Evolutionary conservation across 768 basidiomycete genomes (phyloP).

Genomic region (Suillus subluteus): DNA sequence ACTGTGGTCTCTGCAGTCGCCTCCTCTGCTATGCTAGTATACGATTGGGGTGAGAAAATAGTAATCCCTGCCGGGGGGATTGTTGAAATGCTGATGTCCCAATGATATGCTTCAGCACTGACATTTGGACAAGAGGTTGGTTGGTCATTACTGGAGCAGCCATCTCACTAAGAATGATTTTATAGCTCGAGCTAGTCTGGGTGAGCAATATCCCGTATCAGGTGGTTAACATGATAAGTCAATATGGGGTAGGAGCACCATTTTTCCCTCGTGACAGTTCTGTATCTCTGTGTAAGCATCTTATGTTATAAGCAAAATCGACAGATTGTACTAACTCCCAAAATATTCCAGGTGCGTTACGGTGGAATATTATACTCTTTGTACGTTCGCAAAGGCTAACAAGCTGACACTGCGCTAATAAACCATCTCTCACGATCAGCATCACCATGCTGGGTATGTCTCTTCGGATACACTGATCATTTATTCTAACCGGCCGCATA

Average conservation of each 20-base stretch:
- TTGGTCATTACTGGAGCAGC: neutral
- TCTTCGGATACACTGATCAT: neutral
- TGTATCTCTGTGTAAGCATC: neutral
- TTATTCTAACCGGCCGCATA: neutral
- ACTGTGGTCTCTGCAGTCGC: neutral
- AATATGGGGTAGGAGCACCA: neutral
- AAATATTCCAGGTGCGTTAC: neutral
- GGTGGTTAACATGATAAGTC: neutral
- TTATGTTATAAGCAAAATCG: too few species aligned
- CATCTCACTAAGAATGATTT: neutral
- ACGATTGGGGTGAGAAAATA: neutral
- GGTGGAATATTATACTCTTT: neutral
- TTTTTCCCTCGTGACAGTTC: neutral
- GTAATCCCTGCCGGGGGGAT: neutral
- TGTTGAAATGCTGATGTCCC: neutral
- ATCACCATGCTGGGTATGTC: neutral
- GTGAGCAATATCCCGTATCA: neutral
- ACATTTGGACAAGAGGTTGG: neutral
- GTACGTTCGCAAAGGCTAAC: neutral
- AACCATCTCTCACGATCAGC: neutral
- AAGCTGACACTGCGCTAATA: neutral
- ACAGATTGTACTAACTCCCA: neutral
- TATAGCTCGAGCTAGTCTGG: neutral
- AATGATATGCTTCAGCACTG: neutral
- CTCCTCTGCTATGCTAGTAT: neutral